phyloP scores from a whole-genome alignment of 1,284 basidiomycete species.

The Ganoderma leucocontextum region DNA sequence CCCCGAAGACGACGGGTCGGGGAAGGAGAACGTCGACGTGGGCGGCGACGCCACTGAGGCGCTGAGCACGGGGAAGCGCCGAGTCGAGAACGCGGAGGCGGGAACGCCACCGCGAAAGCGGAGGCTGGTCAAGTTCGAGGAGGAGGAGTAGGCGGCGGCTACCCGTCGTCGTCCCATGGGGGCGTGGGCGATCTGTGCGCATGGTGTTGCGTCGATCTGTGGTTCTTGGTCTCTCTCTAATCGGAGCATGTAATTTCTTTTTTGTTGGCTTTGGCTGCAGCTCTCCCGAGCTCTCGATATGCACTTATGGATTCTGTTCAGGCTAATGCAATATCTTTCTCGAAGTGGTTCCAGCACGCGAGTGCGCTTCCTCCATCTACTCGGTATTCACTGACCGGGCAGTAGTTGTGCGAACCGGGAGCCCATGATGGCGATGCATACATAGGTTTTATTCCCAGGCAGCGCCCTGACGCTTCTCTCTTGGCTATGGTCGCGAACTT shows the following conservation, averaged over 20 bases:
- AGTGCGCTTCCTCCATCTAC: not conserved
- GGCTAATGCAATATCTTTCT: not conserved
- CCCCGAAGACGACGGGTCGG: slow-evolving; percentile 18
- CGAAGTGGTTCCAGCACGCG: not conserved
- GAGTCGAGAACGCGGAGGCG: slow-evolving; percentile 20
- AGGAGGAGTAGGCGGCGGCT: slow-evolving; percentile 8
- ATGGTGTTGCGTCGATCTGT: not conserved
- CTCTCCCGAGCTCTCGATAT: not conserved
- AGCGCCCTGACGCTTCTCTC: too few relatives aligned
- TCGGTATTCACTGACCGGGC: not conserved
- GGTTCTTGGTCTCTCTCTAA: not conserved
- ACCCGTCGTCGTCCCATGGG: not conserved
- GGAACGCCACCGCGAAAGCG: slow-evolving; percentile 32
- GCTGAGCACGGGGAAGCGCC: slow-evolving; percentile 24
- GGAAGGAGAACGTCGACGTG: slow-evolving; percentile 27
- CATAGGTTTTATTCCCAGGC: too few relatives aligned
- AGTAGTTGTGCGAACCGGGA: too few relatives aligned
- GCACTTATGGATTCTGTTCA: not conserved
- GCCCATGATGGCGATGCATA: too few relatives aligned
- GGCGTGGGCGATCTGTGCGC: not conserved
- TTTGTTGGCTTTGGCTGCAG: not conserved
- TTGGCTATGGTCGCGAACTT: not conserved
- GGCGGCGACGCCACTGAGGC: slow-evolving; percentile 3
- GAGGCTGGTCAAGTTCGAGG: slow-evolving; percentile 26
- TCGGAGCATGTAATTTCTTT: slow-evolving; percentile 4